Percentiles rank a stretch among this genome's conserved stretches.
These are phyloP conservation scores for Aspergillus sp. DNA, from an alignment of 2,329 filamentous ascomycete genomes.

Conservation along the genomic window DNA sequence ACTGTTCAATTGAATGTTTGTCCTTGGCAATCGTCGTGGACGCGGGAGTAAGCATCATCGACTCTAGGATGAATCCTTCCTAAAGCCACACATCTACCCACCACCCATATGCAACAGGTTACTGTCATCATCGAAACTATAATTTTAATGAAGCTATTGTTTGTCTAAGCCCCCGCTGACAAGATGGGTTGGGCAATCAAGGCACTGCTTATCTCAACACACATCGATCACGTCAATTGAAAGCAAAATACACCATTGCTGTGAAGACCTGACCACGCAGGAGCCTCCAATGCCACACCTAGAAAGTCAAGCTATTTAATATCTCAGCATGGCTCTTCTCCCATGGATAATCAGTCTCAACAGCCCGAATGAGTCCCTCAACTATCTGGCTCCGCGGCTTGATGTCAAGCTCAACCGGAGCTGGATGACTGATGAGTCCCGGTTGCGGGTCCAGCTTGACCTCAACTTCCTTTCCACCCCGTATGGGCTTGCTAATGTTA, in stretches of 20 bases:
- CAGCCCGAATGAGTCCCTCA: conserved; percentile 28
- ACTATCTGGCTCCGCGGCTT: conserved; percentile 28
- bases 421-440: conserved; percentile 32
- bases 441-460: conserved; percentile 34
- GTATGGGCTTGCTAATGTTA: conserved; percentile 34
- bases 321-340: conserved; percentile 35
- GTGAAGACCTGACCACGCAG: too few species aligned
- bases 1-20: not conserved
- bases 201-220: too few species aligned
- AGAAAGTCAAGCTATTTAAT: not conserved
- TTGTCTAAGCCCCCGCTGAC: too few species aligned
- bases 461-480: conserved; percentile 27
- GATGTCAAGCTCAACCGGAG: conserved; percentile 32
- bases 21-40: not conserved
- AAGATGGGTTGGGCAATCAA: too few species aligned
- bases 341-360: conserved; percentile 40
- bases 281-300: not conserved
- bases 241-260: too few species aligned
- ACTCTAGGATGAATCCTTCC: too few species aligned
- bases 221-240: too few species aligned
- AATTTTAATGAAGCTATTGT: too few species aligned
- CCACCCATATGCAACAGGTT: too few species aligned
- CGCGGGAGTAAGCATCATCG: not conserved
- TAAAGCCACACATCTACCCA: too few species aligned
- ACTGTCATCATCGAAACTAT: too few species aligned